Percentiles rank a stretch among this genome's conserved stretches.
Conservation (phyloP, 208 protist genomes). For the Giardia duodenalis region DNA sequence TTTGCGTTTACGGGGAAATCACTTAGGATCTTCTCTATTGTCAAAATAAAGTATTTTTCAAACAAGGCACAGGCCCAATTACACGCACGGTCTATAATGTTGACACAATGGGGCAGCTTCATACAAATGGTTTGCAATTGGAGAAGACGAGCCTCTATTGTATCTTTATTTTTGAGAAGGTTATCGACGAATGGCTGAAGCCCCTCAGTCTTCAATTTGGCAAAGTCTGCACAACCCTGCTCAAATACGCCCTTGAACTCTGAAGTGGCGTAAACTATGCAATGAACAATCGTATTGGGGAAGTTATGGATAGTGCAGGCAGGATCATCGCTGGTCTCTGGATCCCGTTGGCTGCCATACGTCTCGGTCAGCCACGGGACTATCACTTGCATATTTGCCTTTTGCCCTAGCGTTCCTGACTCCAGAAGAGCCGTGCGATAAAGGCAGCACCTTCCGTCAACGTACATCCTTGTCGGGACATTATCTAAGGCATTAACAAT, state of each 20-base stretch:
- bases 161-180: not conserved
- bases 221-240: conserved; percentile 27
- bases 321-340: conserved; percentile 65
- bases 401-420: conserved; percentile 91
- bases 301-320: conserved; percentile 99
- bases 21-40: conserved; percentile 81
- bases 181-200: not conserved
- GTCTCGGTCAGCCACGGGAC: conserved; percentile 88
- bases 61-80: conserved; percentile 5
- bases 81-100: not conserved
- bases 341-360: conserved; percentile 61
- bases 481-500: conserved; percentile 98
- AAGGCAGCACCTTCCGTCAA: conserved; percentile 77
- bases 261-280: conserved; percentile 55
- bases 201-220: not conserved
- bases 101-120: not conserved
- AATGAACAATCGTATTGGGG: conserved; percentile 89
- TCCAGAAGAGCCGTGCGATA: conserved; percentile 88
- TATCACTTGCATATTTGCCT: conserved; percentile 86
- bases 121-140: not conserved
- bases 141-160: not conserved
- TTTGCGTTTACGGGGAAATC: conserved; percentile 85
- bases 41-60: conserved; percentile 61
- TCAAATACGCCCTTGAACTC: conserved; percentile 60
- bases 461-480: conserved; percentile 63